Base-by-base conservation (phyloP, 1,284 basidiomycete genomes). In the Cutaneotrichosporon sp. region DNA sequence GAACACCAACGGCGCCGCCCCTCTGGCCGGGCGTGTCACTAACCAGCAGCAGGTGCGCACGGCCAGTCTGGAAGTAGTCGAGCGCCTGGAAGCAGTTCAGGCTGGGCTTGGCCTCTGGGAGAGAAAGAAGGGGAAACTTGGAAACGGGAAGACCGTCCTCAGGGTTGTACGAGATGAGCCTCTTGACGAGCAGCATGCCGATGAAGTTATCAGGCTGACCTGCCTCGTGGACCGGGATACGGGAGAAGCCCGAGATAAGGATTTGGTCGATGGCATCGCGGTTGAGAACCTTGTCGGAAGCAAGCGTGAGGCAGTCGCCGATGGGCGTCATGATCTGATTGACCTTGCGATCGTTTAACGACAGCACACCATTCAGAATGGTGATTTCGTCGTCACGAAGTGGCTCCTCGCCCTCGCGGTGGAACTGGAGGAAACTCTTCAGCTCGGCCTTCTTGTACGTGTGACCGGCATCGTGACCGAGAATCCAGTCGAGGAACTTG, bases 371-470 rank as follows among this genome's bases (percentile, higher is more conserved):
- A 74, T 92, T 94, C 52, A 96, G 82, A 70, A 96, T 95, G 58
- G 85, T 86, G 65, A 94, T 93, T 67, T 81, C 90, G 71, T 96
- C 90, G 76, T 96, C 90, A 36, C 91, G 84, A 21, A 96, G 83
- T 0, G 93, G 91, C 75, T 96, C 89, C 76, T 91, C 87, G 53
- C 92, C 88, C 46, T 89, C 88, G 60, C 91, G 84, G 80, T 95
- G 91, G 81, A 95, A 91, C 74, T 93, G 77, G 32, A 98, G 85
- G 81, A 98, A 97, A 0, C 90, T 91, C 80, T 92, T 93, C 52
- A 97, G 86, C 75, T 96, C 91, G 0, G 91, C 90, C 77, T 94
- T 94, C 75, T 93, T 92, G 83, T 94, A 95, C 79, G 80, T 81
- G 65, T 83, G 80, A 50, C 81, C 82, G 69, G 89, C 88, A 68